Percentiles rank a stretch among this genome's conserved stretches.
Conservation (phyloP, 129 eudicot species). For the Heracleum sosnowskyi region DNA sequence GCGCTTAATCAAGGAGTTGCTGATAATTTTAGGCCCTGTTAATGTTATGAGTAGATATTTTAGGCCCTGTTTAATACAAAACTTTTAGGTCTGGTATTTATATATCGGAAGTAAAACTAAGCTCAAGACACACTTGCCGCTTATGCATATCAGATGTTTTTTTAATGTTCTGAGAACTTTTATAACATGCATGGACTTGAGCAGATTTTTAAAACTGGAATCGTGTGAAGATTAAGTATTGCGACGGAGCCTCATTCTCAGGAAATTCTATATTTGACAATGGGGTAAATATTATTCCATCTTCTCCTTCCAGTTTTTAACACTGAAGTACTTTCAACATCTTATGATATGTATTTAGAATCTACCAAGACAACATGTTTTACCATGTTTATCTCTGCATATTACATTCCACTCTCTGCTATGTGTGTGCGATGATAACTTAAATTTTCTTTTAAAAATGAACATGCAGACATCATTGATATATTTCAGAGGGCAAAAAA, state of each 20-base stretch:
- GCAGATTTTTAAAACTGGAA: constrained; percentile 99
- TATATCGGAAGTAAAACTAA: not conserved
- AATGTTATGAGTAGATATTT: too few relatives aligned
- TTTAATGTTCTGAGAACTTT: not conserved
- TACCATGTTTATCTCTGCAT: not conserved
- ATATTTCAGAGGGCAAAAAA: constrained; percentile 90
- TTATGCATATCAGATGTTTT: not conserved
- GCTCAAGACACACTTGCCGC: not conserved
- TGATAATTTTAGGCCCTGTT: too few relatives aligned
- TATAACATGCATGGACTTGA: constrained; percentile 1
- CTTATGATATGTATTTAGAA: not conserved
- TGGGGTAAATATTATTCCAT: constrained; percentile 44
- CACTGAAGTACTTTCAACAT: not conserved
- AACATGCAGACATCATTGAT: constrained; percentile 66
- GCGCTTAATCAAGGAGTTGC: too few relatives aligned
- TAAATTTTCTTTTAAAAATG: constrained; percentile 19
- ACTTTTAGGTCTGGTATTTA: too few relatives aligned
- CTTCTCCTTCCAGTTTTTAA: not conserved
- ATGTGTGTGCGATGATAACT: not conserved
- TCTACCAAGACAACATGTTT: not conserved
- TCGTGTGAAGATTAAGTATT: constrained; percentile 93
- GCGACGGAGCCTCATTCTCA: constrained; percentile 95
- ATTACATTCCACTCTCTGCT: not conserved
- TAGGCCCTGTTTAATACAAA: too few relatives aligned
- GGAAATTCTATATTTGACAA: constrained; percentile 62